These are phyloP conservation scores for Salix caprea DNA, from an alignment of 345 rosid genomes.

Conservation along the genomic window DNA sequence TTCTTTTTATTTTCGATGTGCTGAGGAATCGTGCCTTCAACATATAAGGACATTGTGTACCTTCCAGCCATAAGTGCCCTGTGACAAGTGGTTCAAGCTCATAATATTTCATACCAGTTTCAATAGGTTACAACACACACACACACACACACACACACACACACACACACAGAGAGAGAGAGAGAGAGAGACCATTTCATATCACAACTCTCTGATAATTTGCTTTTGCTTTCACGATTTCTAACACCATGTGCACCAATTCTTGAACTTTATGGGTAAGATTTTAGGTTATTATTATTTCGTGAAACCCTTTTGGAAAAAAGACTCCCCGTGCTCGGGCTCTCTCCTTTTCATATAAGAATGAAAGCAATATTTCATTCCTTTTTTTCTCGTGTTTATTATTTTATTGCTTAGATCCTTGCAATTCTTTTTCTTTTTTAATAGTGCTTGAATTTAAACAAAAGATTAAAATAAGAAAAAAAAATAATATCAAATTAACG, in stretches of 20 bases:
- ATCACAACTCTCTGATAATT: not conserved
- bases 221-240: conserved; percentile 12
- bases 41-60: not conserved
- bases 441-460: not conserved
- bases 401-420: not conserved
- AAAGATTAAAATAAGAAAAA: no score
- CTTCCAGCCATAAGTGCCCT: not conserved
- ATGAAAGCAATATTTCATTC: not conserved
- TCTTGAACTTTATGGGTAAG: not conserved
- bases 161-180: no score
- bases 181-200: not conserved
- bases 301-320: not conserved
- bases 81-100: not conserved
- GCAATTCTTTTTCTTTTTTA: not conserved
- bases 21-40: not conserved
- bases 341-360: not conserved
- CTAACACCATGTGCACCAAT: not conserved
- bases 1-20: not conserved
- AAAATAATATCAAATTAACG: not conserved
- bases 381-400: not conserved
- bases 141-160: no score
- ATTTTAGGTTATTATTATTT: not conserved
- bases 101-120: not conserved
- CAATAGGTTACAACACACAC: no score
- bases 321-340: not conserved